These are phyloP conservation scores for Paramecium pentaurelia DNA, from an alignment of 73 alveolate species.

Conservation along the genomic window DNA sequence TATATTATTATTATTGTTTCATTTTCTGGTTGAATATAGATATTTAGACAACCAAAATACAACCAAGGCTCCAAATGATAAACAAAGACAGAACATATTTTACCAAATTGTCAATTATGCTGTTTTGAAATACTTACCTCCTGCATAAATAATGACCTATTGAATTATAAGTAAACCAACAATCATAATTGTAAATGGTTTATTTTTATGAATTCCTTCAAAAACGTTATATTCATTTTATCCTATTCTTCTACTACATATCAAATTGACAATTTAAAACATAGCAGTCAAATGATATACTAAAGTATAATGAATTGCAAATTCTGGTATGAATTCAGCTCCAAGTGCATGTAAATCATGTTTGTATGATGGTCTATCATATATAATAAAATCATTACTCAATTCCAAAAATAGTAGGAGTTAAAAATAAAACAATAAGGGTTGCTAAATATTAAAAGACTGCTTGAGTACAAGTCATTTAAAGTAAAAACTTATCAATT, in stretches of 20 bases:
- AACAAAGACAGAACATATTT: not conserved
- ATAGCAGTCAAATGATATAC: conserved; percentile 43
- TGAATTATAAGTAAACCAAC: not conserved
- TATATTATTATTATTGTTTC: not conserved
- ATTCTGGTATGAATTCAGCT: conserved; percentile 15
- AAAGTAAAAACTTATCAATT: not conserved
- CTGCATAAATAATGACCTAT: not conserved
- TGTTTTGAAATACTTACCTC: conserved; percentile 38
- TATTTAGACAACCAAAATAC: conserved; percentile 17
- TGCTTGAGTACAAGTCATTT: not conserved
- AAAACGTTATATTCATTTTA: conserved; percentile 15
- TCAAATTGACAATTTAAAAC: conserved; percentile 10
- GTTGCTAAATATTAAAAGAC: not conserved
- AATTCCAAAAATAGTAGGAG: not conserved
- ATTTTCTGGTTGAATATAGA: not conserved
- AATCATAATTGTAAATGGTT: conserved; percentile 37
- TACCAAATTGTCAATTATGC: not conserved
- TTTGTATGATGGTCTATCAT: not conserved
- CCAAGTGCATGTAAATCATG: conserved; percentile 6
- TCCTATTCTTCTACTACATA: conserved; percentile 27
- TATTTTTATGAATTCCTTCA: conserved; percentile 16
- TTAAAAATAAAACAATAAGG: not conserved
- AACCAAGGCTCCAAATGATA: not conserved
- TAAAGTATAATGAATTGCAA: conserved; percentile 25
- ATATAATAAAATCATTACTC: not conserved